Percentiles rank a stretch among this genome's conserved stretches.
Evolutionary conservation across 2,329 filamentous ascomycete species (phyloP).

Genomic region (Exophiala oligosperma): DNA sequence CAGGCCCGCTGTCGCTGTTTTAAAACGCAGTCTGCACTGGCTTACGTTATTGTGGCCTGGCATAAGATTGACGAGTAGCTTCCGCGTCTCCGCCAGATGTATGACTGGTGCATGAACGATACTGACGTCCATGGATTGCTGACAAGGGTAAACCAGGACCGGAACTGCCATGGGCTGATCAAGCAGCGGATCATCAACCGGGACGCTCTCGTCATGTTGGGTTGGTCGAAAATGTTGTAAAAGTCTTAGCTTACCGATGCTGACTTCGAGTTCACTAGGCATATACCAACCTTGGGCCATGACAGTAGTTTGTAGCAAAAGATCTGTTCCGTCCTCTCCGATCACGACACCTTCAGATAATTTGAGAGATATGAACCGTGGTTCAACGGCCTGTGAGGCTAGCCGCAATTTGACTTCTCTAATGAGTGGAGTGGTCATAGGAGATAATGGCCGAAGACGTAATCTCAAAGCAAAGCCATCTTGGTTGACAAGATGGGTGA

Average conservation of each 20-base stretch:
- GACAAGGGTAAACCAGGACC: constrained; percentile 25
- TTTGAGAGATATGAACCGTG: constrained; percentile 55
- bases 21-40: constrained; percentile 61
- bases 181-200: background rate
- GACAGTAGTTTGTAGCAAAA: constrained; percentile 30
- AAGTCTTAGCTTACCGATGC: constrained; percentile 24
- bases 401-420: constrained; percentile 18
- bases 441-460: constrained; percentile 6
- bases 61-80: constrained; percentile 68
- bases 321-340: constrained; percentile 55
- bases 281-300: constrained; percentile 27
- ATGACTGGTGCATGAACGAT: constrained; percentile 68
- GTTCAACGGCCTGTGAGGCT: constrained; percentile 42
- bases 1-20: constrained; percentile 65
- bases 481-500: constrained; percentile 66
- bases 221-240: constrained; percentile 19
- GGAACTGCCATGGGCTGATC: constrained; percentile 9
- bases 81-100: constrained; percentile 76
- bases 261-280: constrained; percentile 19
- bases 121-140: constrained; percentile 40
- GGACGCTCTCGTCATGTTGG: constrained; percentile 2
- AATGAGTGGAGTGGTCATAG: constrained; percentile 8
- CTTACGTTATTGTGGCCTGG: constrained; percentile 37
- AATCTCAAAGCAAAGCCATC: constrained; percentile 76
- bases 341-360: constrained; percentile 48